Base-by-base conservation (phyloP, 176 grass and related monocot species). In the Oryza meyeriana region DNA sequence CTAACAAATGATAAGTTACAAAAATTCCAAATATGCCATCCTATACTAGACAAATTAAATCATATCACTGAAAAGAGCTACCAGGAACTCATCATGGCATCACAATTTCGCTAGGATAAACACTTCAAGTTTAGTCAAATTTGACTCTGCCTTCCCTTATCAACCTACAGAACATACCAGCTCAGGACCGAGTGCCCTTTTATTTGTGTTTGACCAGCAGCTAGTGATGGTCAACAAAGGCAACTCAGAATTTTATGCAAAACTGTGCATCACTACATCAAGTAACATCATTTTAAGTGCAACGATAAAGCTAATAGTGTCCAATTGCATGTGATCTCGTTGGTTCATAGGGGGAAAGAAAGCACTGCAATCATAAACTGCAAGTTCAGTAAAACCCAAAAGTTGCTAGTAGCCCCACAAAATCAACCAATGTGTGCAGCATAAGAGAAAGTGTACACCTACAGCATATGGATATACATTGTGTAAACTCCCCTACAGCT, bases 131-230 rank as follows among this genome's bases (percentile, higher is more conserved):
- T 57, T 44, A 32, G 25, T 75, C 69, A 74, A 68, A 44, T 55
- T 81, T 26, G 39, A 22, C 22, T 74, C 31, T 61, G 33, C 62
- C 5, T 32, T 25, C 47, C 20, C 20, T 27, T 17, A 40, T 59
- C 61, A 86, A 80, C 77, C 25, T 73, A n/a, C n/a, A 75, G 27
- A 44, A 34, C 58, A 68, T 55, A 80, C 24, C 71, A 75, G 14
- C 48, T 75, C 35, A 69, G 28, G 2, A 58, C 75, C 44, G 9
- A 41, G 62, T 61, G 59, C 26, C 18, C 0, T 29, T 71, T 20
- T 22, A 11, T 55, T 58, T 11, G 44, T 31, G 34, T 69, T 61
- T 71, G 18, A 62, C 28, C 22, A 62, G 36, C 2, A 78, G 52
- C 16, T 12, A 42, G 29, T 85, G 59, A 38, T 61, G 32, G 27